Evolutionary conservation across 169 alveolate species (phyloP), one percentile per base, ranked within the genome.

Genomic region (Theileria parva): DNA sequence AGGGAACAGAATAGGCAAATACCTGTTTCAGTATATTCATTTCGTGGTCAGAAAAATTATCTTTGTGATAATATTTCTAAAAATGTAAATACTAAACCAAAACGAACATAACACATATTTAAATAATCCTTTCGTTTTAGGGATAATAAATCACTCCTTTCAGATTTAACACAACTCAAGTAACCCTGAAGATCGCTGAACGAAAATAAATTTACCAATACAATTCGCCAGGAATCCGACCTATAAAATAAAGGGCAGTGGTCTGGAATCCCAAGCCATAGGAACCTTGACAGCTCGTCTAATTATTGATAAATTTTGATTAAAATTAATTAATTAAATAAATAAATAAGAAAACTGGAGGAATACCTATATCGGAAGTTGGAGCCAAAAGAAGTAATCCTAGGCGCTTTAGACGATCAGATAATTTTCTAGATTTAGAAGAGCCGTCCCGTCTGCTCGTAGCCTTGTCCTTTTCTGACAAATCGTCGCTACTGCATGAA

Each of bases 261-360:
- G 30, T 77, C 90, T 6, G 96, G 93, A 64, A 93, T 86, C 13
- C 96, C 96, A 8, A 92, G 88, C 96, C 96, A 93, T 51, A 91
- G 75, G 21, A 87, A 70, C 51, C 87, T 76, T 74, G 79, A 85
- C 30, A 91, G 69, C 50, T 75, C 87, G 32, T 79, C 94, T 87
- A 80, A 34, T 5, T 11, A 11, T 44, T 44, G 15, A 44, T 44
- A 8, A 44, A 44, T 13, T 44, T 44, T 7, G 53, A 7, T 44
- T 44, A 44, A 37, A 37, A 37, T 37, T 44, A 39, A 32, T 19
- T 37, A 17, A 28, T 17, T 1, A 61, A 55, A 37, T 23, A 61
- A 28, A 32, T 2, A 1, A 71, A 51, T 48, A 23, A 50, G 44
- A 59, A 17, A 32, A 21, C 15, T 44, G 53, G 8, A 27, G 11